Percentiles rank a stretch among this genome's conserved stretches.
Conservation (phyloP, 2,329 filamentous ascomycete genomes). For the Endocalyx cinctus region DNA sequence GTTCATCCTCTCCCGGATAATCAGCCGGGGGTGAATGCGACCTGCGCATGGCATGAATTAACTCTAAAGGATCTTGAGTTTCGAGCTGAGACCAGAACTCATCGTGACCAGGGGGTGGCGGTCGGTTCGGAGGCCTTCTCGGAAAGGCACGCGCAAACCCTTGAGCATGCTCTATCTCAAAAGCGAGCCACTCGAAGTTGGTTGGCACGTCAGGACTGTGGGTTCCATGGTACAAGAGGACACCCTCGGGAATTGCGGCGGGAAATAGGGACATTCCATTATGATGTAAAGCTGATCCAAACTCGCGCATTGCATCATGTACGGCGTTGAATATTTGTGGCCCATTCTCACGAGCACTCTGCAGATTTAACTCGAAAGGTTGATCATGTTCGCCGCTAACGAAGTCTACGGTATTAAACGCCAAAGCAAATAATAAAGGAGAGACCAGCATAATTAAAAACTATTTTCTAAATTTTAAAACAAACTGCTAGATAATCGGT, state of each 20-base stretch:
- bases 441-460: not conserved
- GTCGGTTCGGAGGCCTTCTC: conserved; percentile 1
- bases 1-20: conserved; percentile 4
- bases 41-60: conserved; percentile 1
- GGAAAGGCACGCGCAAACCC: conserved; percentile 46
- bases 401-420: not conserved
- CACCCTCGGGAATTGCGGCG: conserved; percentile 59
- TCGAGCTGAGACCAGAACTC: conserved; percentile 3
- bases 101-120: conserved; percentile 1
- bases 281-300: conserved; percentile 67
- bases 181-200: conserved; percentile 67
- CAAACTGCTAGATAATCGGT: no score
- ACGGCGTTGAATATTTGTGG: conserved; percentile 69
- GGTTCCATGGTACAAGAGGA: conserved; percentile 64
- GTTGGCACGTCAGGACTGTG: conserved; percentile 38
- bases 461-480: not conserved
- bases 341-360: conserved; percentile 45
- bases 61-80: not conserved
- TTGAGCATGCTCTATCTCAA: conserved; percentile 70
- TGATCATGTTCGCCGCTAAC: conserved; percentile 5
- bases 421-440: not conserved
- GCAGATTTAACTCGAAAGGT: conserved; percentile 30
- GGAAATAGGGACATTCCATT: conserved; percentile 72
- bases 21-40: conserved; percentile 3
- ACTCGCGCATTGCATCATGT: conserved; percentile 68